Base-by-base conservation (phyloP, 2,329 filamentous ascomycete species). In the Cyphellophora attinorum region DNA sequence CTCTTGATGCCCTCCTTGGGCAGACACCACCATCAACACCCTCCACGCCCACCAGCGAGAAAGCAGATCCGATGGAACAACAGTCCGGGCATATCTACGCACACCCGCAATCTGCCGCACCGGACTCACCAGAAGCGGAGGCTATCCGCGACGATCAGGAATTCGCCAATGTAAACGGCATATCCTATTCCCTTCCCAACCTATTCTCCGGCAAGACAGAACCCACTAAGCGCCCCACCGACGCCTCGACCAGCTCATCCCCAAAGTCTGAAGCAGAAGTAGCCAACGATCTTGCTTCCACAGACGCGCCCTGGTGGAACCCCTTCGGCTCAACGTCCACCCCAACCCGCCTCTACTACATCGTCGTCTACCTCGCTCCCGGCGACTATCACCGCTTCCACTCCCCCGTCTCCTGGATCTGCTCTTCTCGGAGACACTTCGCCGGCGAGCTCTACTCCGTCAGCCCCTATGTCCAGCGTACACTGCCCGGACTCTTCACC, bases 311-410 rank as follows among this genome's bases (percentile, higher is more conserved):
- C 71, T 96, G 18, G 88, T 84, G 29, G 70, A 80, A 76, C 27
- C 63, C 77, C n/a, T 62, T 81, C 16, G 72, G 73, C 5, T 59
- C 67, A 13, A 71, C 74, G 34, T 73, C 73, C 57, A 48, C 52
- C 11, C 64, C 62, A 3, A 85, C 80, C 4, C 76, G 80, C 6
- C 73, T 98, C 5, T 94, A 93, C 67, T 98, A 96, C 60, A 83
- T 72, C 41, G 93, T 98, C 44, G 78, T 98, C 53, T 98, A 98
- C 62, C 76, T 98, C 28, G 91, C 93, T 0, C 91, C 91, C 0
- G 91, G 91, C 32, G 93, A 98, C 64, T 98, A 98, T 64, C 91
- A 98, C 64, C 84, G 89, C 45, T 98, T 96, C 67, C 93, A 98
- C 65, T 93, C 85, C 2, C 91, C 91, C 0, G 80, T 85, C 2